Evolutionary conservation across 2,329 filamentous ascomycete genomes (phyloP), one percentile per base, ranked within the genome.

Genomic region (Nemania bipapillata): DNA sequence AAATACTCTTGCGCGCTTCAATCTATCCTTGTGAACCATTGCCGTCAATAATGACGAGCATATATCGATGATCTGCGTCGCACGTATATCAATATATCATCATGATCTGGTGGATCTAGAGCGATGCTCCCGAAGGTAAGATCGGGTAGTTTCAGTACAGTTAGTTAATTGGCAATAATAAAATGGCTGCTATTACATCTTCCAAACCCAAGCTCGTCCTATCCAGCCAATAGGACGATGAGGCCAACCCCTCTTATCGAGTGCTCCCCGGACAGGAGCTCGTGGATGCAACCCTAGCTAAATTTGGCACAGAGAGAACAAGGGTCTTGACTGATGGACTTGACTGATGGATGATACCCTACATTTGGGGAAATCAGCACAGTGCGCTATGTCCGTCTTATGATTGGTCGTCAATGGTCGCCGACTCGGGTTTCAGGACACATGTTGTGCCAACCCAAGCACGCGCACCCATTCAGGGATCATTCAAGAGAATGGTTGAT

Each of bases 361-460:
- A 45, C 47, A 15, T 50, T 42, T 17, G 42, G 37, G 55, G 37
- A 49, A 58, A 28, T 30, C 26, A 63, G 52, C 63, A 69, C 69
- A 66, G 66, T 69, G 62, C 47, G 45, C 42, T 24, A 17, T 3
- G 26, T 60, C 4, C 5, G 32, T n/a, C 30, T 45, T 57, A 24
- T 63, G 61, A 68, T 68, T 68, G 12, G 61, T 47, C 65, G 22
- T 3, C 11, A 1, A 52, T 65, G 66, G 67, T 71, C 70, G 70
- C 70, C 70, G 70, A 71, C 70, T 71, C 70, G 70, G 70, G 70
- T 71, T 71, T 71, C 70, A 71, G 65, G 47, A 54, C 63, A 61
- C 59, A 65, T 53, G 65, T 40, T 26, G 68, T 70, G 47, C 57
- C 65, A 63, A 69, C 58, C 67, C 58, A 62, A n/a, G 50, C 68